A percentile compares a stretch with the other conserved stretches of the same genome.
These are phyloP conservation scores for Lentinula sp. DNA, from an alignment of 768 basidiomycete species.

Conservation along the genomic window DNA sequence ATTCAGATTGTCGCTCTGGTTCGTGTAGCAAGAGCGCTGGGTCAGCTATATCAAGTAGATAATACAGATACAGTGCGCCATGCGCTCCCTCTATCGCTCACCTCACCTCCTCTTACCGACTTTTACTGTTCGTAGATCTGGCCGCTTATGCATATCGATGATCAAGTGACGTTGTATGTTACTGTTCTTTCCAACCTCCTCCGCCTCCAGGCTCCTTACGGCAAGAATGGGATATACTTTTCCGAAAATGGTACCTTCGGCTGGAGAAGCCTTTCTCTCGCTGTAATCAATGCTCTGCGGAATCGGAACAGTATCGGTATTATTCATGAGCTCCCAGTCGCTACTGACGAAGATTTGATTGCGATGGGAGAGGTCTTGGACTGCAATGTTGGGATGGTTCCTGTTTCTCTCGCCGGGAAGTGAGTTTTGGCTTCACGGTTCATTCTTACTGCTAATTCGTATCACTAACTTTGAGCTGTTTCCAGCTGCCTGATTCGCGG, in stretches of 20 bases:
- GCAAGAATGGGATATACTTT: constrained; percentile 9
- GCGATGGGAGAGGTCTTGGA: constrained; percentile 4
- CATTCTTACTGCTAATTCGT: not conserved
- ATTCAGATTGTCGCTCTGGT: constrained; percentile 10
- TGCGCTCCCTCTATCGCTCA: not conserved
- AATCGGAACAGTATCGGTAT: not conserved
- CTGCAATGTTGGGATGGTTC: constrained; percentile 1
- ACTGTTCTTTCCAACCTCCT: constrained; percentile 1
- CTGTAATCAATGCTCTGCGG: not conserved
- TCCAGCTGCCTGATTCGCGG: constrained; percentile 3
- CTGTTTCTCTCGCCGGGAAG: constrained; percentile 9
- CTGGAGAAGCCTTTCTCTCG: constrained; percentile 8
- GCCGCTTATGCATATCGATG: constrained; percentile 8
- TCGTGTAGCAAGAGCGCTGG: constrained; percentile 4
- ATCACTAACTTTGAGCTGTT: not conserved
- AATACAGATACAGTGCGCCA: not conserved
- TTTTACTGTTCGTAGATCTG: not conserved
- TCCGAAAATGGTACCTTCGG: constrained; percentile 11
- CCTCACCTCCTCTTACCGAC: no score
- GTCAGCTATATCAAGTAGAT: constrained; percentile 5
- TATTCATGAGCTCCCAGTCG: not conserved
- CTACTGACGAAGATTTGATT: constrained; percentile 6
- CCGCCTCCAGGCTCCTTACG: constrained; percentile 3
- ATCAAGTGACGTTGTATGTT: not conserved
- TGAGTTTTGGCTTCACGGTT: not conserved